Conservation (phyloP, 2,329 filamentous ascomycete species). For the Alternaria viburni region DNA sequence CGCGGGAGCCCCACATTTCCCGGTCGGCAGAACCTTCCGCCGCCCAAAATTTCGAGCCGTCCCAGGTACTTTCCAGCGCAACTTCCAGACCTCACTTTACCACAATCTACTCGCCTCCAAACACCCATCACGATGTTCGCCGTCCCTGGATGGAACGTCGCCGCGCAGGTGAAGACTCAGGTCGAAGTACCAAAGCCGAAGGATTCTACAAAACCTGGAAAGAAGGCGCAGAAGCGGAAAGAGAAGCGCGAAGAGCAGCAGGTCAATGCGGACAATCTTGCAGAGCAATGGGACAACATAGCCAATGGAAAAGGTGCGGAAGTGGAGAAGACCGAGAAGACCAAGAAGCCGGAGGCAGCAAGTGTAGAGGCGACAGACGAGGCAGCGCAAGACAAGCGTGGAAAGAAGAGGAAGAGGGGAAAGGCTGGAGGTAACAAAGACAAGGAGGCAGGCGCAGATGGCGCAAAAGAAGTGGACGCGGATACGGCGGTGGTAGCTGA, state of each 20-base stretch:
- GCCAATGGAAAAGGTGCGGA: constrained; percentile 54
- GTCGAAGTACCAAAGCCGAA: constrained; percentile 51
- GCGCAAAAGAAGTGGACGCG: constrained; percentile 17
- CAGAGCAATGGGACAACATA: constrained; percentile 50
- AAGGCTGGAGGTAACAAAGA: constrained; percentile 31
- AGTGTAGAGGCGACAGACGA: constrained; percentile 49
- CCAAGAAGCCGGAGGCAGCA: constrained; percentile 65
- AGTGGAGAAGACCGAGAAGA: constrained; percentile 49
- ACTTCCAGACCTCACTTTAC: background rate
- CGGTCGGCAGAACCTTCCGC: constrained; percentile 22
- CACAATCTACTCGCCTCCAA: background rate
- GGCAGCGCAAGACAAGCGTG: constrained; percentile 46
- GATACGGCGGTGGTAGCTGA: constrained; percentile 31
- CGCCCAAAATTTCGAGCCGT: constrained; percentile 25
- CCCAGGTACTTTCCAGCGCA: background rate
- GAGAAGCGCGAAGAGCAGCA: constrained; percentile 71
- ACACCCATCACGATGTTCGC: constrained; percentile 72
- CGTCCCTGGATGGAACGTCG: constrained; percentile 89
- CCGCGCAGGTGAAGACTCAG: constrained; percentile 76
- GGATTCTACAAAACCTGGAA: constrained; percentile 52
- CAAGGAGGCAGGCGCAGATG: constrained; percentile 32
- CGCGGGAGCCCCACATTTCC: constrained; percentile 24
- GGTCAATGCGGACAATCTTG: constrained; percentile 71
- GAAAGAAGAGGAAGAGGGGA: constrained; percentile 41
- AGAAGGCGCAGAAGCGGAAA: constrained; percentile 63